Percentiles rank a stretch among this genome's conserved stretches.
phyloP scores from a whole-genome alignment of 805 yeast genomes.

The Kazachstania kunashirensis region DNA sequence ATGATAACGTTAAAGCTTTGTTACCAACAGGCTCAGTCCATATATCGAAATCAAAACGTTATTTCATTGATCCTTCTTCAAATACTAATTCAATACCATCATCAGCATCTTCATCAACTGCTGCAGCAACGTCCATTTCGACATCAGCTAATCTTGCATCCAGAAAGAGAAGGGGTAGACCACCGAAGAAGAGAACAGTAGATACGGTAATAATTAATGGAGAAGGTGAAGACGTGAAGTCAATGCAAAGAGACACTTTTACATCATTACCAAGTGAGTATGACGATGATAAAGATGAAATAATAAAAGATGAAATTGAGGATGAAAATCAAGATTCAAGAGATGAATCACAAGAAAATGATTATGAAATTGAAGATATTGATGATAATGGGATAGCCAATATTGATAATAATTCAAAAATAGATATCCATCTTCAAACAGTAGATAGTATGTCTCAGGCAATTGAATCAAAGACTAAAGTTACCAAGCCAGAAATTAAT shows the following conservation, averaged over 20 bases:
- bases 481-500: constrained; percentile 5
- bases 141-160: constrained; percentile 2
- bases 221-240: no score
- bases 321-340: neutral
- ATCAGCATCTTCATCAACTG: constrained; percentile 3
- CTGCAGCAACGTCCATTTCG: neutral
- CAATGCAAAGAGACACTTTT: no score
- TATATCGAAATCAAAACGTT: constrained; percentile 25
- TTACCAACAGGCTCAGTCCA: constrained; percentile 24
- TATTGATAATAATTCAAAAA: neutral
- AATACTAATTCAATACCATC: neutral
- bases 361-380: neutral
- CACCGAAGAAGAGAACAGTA: constrained; percentile 27
- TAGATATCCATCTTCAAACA: no score
- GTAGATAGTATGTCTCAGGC: neutral
- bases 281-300: neutral
- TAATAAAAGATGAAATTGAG: neutral
- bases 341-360: neutral
- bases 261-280: neutral
- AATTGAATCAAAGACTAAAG: neutral
- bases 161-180: constrained; percentile 28
- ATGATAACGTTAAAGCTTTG: constrained; percentile 9
- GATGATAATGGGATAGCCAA: neutral
- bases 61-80: constrained; percentile 23
- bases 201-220: constrained; percentile 22